These are phyloP conservation scores for Phytophthora syringae DNA, from an alignment of 352 stramenopile species.

Conservation along the genomic window DNA sequence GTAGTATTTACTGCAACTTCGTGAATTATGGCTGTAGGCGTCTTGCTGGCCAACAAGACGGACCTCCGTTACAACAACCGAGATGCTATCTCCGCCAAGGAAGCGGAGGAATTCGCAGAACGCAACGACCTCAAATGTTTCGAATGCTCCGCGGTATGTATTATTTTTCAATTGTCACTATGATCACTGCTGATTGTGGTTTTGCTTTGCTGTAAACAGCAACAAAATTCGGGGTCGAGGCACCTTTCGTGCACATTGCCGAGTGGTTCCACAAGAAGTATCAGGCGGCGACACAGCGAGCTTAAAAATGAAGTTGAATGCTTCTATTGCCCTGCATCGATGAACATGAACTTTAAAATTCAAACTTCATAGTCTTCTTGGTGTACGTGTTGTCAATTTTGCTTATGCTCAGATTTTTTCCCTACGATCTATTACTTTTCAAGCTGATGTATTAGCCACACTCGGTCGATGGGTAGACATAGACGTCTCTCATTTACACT, in stretches of 20 bases:
- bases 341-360: no score
- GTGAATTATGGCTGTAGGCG: constrained; percentile 30
- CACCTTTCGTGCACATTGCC: constrained; percentile 80
- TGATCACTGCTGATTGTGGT: neutral
- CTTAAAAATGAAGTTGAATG: constrained; percentile 37
- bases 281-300: constrained; percentile 63
- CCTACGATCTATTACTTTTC: constrained; percentile 4
- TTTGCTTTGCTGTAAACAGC: constrained; percentile 31
- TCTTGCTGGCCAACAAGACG: constrained; percentile 82
- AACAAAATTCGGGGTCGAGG: constrained; percentile 81
- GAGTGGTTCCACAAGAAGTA: constrained; percentile 90
- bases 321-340: neutral
- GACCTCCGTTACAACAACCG: constrained; percentile 82
- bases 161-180: no score
- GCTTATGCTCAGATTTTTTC: neutral
- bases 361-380: no score
- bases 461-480: no score
- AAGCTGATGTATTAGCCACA: no score
- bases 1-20: no score
- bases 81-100: constrained; percentile 72
- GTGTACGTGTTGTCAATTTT: neutral
- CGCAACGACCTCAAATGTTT: constrained; percentile 86
- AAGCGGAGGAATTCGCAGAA: constrained; percentile 73
- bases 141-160: constrained; percentile 72
- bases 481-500: no score